These are phyloP conservation scores for Amanita exitialis DNA, from an alignment of 768 basidiomycete species.

Conservation along the genomic window DNA sequence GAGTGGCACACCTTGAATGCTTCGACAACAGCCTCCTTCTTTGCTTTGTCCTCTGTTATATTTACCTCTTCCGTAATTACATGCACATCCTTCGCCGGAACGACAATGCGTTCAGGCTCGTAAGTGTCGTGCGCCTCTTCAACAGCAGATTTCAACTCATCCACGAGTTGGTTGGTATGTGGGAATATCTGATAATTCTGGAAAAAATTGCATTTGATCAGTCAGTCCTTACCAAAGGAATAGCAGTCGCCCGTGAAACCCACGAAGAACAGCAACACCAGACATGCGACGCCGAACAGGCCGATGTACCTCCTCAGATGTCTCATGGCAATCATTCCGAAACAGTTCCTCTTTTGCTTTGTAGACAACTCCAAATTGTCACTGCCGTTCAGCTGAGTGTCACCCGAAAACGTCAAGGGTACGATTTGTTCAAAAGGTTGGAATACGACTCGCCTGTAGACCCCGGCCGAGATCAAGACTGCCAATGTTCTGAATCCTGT, in stretches of 20 bases:
- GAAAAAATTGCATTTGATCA: not conserved
- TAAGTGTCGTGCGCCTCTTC: not conserved
- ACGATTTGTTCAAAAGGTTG: not conserved
- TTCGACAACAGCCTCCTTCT: slow-evolving; percentile 58
- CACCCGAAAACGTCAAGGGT: not conserved
- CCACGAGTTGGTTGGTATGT: not conserved
- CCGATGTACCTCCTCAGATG: slow-evolving; percentile 1
- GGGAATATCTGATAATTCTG: not conserved
- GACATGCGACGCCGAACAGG: not conserved
- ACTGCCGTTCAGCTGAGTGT: not conserved
- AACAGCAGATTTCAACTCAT: not conserved
- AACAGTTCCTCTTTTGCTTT: not conserved
- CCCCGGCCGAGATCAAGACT: not conserved
- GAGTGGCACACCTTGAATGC: slow-evolving; percentile 62
- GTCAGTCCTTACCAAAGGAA: not conserved
- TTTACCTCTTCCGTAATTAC: not conserved
- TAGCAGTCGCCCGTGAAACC: not conserved
- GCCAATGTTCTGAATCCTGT: not conserved
- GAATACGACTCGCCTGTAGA: not conserved
- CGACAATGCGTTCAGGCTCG: not conserved
- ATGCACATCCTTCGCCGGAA: slow-evolving; percentile 8
- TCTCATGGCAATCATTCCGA: not conserved
- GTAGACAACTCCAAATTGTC: not conserved
- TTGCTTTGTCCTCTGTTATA: slow-evolving; percentile 42
- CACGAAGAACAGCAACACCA: not conserved